Percentiles rank a stretch among this genome's conserved stretches.
Conservation (phyloP, 768 basidiomycete species). For the Mycena maculata region DNA sequence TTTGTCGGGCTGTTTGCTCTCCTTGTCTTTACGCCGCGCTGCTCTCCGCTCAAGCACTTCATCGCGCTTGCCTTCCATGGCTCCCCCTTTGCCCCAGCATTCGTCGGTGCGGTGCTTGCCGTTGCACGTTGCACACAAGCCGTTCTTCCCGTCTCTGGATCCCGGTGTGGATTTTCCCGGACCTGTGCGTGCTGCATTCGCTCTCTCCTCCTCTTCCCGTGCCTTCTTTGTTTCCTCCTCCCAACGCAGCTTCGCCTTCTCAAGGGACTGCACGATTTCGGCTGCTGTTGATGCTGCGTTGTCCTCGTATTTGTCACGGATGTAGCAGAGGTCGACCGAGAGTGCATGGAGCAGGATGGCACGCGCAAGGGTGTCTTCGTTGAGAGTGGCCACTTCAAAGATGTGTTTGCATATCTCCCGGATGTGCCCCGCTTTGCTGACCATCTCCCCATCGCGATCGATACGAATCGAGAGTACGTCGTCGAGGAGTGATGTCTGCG, state of each 20-base stretch:
- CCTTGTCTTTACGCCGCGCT: neutral
- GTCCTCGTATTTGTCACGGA: constrained; percentile 23
- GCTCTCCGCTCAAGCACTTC: neutral
- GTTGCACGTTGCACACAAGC: constrained; percentile 1
- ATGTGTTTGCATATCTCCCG: constrained; percentile 28
- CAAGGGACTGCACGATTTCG: neutral
- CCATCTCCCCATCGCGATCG: neutral
- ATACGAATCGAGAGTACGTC: constrained; percentile 28
- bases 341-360: constrained; percentile 32
- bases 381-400: constrained; percentile 35
- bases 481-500: constrained; percentile 36
- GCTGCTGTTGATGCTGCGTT: constrained; percentile 11
- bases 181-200: neutral
- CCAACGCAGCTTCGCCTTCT: neutral
- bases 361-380: constrained; percentile 23
- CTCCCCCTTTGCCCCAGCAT: constrained; percentile 16
- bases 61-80: constrained; percentile 19
- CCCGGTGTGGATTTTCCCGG: too few relatives aligned
- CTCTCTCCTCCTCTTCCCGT: constrained; percentile 28
- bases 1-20: neutral
- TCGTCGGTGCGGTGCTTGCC: neutral
- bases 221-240: constrained; percentile 10
- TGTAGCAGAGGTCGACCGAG: constrained; percentile 12
- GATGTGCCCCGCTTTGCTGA: constrained; percentile 8
- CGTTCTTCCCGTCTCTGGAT: neutral